These are phyloP conservation scores for Zygotorulaspora chibaensis DNA, from an alignment of 805 yeast genomes.

Conservation along the genomic window DNA sequence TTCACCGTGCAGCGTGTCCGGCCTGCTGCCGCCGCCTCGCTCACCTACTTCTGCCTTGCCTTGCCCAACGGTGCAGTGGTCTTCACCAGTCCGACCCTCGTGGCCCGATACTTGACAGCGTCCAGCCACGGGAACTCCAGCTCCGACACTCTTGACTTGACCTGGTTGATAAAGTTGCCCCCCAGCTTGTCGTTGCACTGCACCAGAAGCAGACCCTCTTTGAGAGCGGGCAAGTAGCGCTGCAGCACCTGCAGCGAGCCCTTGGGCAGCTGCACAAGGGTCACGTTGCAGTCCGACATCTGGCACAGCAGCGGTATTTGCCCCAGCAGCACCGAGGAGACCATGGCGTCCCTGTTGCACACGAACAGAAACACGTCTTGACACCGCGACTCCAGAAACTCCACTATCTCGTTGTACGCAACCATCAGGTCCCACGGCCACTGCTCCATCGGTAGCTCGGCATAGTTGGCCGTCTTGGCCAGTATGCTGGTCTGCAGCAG, in stretches of 20 bases:
- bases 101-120: constrained; percentile 14
- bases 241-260: constrained; percentile 28
- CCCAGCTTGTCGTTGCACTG: constrained; percentile 22
- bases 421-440: constrained; percentile 22
- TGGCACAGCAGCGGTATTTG: constrained; percentile 56
- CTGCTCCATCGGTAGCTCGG: constrained; percentile 5
- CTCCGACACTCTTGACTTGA: constrained; percentile 17
- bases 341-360: constrained; percentile 48
- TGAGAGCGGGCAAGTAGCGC: constrained; percentile 1
- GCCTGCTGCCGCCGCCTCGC: neutral
- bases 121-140: constrained; percentile 28
- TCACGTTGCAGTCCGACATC: constrained; percentile 39
- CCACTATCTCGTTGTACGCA: constrained; percentile 51
- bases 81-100: constrained; percentile 21
- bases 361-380: constrained; percentile 43
- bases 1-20: neutral
- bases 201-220: constrained; percentile 27
- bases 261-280: constrained; percentile 57
- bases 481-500: constrained; percentile 39
- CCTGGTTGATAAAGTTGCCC: constrained; percentile 16
- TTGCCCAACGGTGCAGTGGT: constrained; percentile 19
- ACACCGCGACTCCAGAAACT: constrained; percentile 37
- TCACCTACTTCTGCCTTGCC: neutral
- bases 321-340: constrained; percentile 47
- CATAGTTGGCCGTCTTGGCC: constrained; percentile 29